Evolutionary conservation across 2,329 filamentous ascomycete genomes (phyloP), one percentile per base, ranked within the genome.

Genomic region (Monilinia fructigena): DNA sequence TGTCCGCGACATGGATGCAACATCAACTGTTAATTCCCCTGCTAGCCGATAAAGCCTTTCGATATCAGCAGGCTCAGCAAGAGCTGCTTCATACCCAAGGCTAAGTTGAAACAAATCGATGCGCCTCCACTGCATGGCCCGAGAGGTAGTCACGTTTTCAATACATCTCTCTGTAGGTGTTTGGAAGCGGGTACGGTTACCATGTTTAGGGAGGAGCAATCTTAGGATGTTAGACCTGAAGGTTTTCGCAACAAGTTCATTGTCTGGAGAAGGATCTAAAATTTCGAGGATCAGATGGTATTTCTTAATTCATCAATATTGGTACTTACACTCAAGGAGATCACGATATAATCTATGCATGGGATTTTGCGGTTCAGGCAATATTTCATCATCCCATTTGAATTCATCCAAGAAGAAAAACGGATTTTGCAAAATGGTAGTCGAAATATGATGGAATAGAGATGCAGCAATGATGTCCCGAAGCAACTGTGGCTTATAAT

Each of bases 401-500:
- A 11, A 6, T 2, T 40, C 14, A 55, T 55, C 54, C 54, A 55
- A 16, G 35, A 55, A 55, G 54, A 55, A 55, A 18, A 55, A 55
- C 1, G 54, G 54, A 40, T 55, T 55, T 6, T 26, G 31, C 54
- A 55, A 40, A 12, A 55, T 55, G 2, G 31, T 23, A 3, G 11
- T 40, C 54, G 54, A 35, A 23, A 55, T 55, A 55, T 55, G 54
- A 55, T 23, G 35, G 38, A 23, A 55, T n/a, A 55, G 6, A n/a
- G 54, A 55, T 23, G 54, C 54, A 55, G 54, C 54, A 55, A 55
- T 40, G 20, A 55, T 16, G 28, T 55, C 54, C 54, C 40, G 20
- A 14, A n/a, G 31, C 4, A 55, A 38, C 11, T 55, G 20, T 40
- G 7, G 20, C 20, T n/a, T 55, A 26, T 35, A n/a, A 40, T 55